Conservation (phyloP, 805 yeast species). For the Myxozyma nipponensis region DNA sequence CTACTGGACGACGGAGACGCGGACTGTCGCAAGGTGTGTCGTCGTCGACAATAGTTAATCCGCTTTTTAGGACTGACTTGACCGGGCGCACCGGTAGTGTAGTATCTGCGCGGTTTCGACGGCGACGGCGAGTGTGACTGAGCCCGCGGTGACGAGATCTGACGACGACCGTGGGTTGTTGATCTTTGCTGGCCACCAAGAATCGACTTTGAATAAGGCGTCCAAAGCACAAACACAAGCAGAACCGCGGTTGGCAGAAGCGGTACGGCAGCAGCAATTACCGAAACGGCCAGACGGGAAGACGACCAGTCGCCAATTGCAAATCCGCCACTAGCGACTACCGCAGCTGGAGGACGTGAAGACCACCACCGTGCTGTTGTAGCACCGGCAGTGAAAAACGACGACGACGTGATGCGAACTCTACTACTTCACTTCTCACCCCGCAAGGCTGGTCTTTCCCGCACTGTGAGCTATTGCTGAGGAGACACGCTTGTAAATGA, state of each 20-base stretch:
- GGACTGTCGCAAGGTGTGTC: not conserved
- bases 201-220: not conserved
- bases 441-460: too few species aligned
- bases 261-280: constrained; percentile 18
- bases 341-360: not conserved
- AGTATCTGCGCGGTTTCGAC: not conserved
- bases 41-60: not conserved
- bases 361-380: not conserved
- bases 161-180: too few species aligned
- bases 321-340: constrained; percentile 1
- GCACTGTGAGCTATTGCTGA: too few species aligned
- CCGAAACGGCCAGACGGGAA: constrained; percentile 18
- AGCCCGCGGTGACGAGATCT: too few species aligned
- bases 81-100: not conserved
- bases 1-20: not conserved
- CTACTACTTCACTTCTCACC: not conserved
- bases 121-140: too few species aligned
- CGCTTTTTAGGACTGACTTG: too few species aligned
- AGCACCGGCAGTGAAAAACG: not conserved
- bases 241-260: constrained; percentile 13
- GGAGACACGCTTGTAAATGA: too few species aligned
- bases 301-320: constrained; percentile 2
- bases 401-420: constrained; percentile 20
- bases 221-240: not conserved
- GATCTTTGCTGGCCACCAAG: too few species aligned